Base-by-base conservation (phyloP, 225 moss, liverwort and hornwort genomes). In the Antitrichia curtipendula region DNA sequence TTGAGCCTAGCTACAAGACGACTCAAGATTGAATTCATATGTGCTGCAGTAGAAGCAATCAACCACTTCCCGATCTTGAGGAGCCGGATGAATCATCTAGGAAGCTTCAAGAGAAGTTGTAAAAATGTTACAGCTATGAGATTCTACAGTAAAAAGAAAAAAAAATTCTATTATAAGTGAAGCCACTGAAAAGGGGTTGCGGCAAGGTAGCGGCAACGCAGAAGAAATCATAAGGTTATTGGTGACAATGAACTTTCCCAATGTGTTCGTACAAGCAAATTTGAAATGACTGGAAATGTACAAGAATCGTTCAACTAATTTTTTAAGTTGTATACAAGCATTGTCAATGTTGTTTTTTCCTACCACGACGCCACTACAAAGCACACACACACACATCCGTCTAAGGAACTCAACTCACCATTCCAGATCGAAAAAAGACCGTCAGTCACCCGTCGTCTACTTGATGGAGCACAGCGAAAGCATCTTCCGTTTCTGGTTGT, bases 401-500 rank as follows among this genome's bases (percentile, higher is more conserved):
- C 82, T 69, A 78, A 47, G 89, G 29, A n/a, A 62, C 66, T n/a
- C 13, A 65, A 86, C 79, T 88, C 91, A 83, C 66, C 84, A 17
- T 41, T 40, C 29, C 4, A 61, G 63, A 23, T 47, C 85, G 77
- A 43, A 62, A 70, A 54, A 54, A 20, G 82, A 23, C 63, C 38
- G 62, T 73, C 78, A 29, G 70, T 53, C 49, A 49, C 50, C 50
- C 50, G 50, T 50, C 25, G 41, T 60, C 61, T 90, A 92, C 79
- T 92, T 92, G 23, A 92, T 90, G 85, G 92, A 92, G 53, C 90
- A 85, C 12, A 92, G 92, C 60, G 92, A 92, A 59, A 92, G 82
- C 92, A 92, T 92, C 89, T 92, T 92, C 32, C 92, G 92, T 85
- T 92, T 92, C 87, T 92, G 92, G 76, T 18, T 87, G 10, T 86